A percentile compares a stretch with the other conserved stretches of the same genome.
Conservation (phyloP, 2,329 filamentous ascomycete species). For the Arthrinium phaeospermum region DNA sequence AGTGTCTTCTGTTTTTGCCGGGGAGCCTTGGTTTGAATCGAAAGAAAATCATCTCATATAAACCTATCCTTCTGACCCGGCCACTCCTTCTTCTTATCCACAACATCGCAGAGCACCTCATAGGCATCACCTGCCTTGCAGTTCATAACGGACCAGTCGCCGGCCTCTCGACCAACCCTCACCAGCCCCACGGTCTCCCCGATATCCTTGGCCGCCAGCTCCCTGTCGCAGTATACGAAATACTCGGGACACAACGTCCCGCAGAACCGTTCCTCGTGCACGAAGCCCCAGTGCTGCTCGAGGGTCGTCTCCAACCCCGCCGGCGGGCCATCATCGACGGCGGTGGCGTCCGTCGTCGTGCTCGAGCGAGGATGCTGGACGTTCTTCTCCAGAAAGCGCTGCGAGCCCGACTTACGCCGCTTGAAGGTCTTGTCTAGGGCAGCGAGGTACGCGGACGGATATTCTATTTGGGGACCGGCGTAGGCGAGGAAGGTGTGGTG, state of each 20-base stretch:
- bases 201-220: background rate
- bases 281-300: background rate
- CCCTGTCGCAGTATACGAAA: background rate
- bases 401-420: background rate
- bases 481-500: background rate
- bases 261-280: background rate
- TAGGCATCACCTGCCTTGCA: conserved; percentile 7
- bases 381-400: background rate
- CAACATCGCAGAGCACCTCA: background rate
- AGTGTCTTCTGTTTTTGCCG: too few relatives aligned
- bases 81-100: background rate
- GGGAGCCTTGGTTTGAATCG: too few relatives aligned
- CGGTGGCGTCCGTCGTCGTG: too few relatives aligned
- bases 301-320: background rate
- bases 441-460: background rate
- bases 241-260: background rate
- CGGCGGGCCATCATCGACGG: background rate
- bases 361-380: background rate
- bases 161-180: background rate
- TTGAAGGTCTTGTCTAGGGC: background rate
- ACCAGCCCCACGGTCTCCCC: background rate
- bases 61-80: too few relatives aligned
- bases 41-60: too few relatives aligned
- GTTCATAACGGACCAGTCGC: background rate
- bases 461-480: background rate